A percentile compares a stretch with the other conserved stretches of the same genome.
phyloP scores from a whole-genome alignment of 1,139 yeast species.

The Wickerhamomyces sp. region DNA sequence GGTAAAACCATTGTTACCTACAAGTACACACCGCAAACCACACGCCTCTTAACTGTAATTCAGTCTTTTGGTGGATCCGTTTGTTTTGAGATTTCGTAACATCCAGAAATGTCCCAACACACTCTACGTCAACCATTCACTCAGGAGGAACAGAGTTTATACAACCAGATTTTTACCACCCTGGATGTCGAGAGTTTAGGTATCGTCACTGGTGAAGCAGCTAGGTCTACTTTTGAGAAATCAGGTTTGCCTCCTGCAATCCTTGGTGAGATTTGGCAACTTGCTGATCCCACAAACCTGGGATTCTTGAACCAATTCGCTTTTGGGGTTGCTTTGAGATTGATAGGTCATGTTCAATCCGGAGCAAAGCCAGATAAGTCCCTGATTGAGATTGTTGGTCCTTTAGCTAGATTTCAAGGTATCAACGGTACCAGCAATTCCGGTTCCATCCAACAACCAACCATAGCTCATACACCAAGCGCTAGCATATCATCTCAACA shows the following conservation, averaged over 20 bases:
- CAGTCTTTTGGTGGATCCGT: too few species aligned
- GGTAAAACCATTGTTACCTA: too few species aligned
- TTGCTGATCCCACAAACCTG: constrained; percentile 77
- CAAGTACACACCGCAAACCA: too few species aligned
- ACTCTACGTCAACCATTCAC: constrained; percentile 46
- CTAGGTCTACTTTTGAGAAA: constrained; percentile 80
- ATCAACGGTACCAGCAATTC: constrained; percentile 25
- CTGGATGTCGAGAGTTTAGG: constrained; percentile 80
- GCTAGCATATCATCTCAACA: constrained; percentile 9
- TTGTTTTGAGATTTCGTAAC: neutral
- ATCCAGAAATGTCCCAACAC: constrained; percentile 1
- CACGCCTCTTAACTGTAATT: too few species aligned
- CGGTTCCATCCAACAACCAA: constrained; percentile 12
- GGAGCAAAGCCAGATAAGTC: constrained; percentile 54
- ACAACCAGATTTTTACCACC: constrained; percentile 68
- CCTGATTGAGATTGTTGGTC: constrained; percentile 53
- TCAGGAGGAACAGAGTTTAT: constrained; percentile 71
- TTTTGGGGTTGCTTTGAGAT: constrained; percentile 80
- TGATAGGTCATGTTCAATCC: constrained; percentile 82
- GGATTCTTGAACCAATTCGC: constrained; percentile 83
- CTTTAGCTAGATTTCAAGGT: constrained; percentile 48
- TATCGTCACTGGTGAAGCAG: constrained; percentile 82
- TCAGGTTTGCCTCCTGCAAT: constrained; percentile 76
- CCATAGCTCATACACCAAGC: constrained; percentile 11
- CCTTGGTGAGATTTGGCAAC: constrained; percentile 91